A percentile compares a stretch with the other conserved stretches of the same genome.
Evolutionary conservation across 331 rosid species (phyloP).

Genomic region (Acacia pycnantha): DNA sequence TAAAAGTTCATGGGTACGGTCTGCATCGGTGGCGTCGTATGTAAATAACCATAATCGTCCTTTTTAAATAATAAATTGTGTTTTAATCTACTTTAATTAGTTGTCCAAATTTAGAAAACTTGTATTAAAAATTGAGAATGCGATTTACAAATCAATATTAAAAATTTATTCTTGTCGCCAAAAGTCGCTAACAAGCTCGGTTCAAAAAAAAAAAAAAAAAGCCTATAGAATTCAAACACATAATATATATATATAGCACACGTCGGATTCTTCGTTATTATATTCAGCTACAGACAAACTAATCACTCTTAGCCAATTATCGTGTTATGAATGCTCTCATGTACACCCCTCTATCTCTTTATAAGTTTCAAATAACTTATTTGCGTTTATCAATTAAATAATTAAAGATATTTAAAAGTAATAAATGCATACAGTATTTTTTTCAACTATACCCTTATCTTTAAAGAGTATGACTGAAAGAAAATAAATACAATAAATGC

Average conservation of each 20-base stretch:
- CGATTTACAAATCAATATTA: not conserved
- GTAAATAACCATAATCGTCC: not conserved
- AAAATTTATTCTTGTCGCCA: too few species aligned
- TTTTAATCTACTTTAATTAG: not conserved
- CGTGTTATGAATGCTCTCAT: too few species aligned
- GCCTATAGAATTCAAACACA: not conserved
- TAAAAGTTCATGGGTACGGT: not conserved
- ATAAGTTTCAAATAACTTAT: too few species aligned
- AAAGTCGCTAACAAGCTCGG: not conserved
- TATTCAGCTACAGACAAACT: not conserved
- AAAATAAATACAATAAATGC: too few species aligned
- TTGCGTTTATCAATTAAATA: too few species aligned
- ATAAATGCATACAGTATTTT: too few species aligned
- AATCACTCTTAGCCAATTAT: too few species aligned
- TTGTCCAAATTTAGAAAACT: not conserved
- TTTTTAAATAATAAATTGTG: not conserved
- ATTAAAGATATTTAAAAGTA: too few species aligned
- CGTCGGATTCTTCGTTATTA: not conserved
- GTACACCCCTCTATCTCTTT: too few species aligned
- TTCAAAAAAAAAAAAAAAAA: not conserved
- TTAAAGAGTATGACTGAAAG: too few species aligned
- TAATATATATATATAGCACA: not conserved
- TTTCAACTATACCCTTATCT: too few species aligned
- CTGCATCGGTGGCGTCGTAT: not conserved
- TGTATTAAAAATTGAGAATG: not conserved